Conservation (phyloP, 495 filamentous ascomycete genomes). For the Penicillium arizonense region DNA sequence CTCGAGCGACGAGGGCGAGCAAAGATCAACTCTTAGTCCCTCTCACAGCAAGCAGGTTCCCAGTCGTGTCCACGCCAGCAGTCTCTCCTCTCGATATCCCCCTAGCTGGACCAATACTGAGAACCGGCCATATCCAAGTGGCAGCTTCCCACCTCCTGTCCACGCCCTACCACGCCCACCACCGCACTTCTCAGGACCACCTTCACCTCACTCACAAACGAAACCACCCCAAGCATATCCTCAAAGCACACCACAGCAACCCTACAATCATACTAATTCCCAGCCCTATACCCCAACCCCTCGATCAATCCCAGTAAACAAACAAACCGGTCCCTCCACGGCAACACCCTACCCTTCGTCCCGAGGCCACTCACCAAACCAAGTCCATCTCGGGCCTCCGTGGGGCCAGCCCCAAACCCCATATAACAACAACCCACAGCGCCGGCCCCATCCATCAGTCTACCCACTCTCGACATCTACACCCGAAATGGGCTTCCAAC, state of each 20-base stretch:
- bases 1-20: conserved; percentile 23
- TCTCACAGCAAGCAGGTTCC: conserved; percentile 12
- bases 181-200: conserved; percentile 2
- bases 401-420: conserved; percentile 8
- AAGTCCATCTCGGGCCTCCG: conserved; percentile 10
- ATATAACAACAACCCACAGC: conserved; percentile 16
- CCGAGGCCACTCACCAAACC: conserved; percentile 15
- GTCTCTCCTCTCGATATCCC: conserved; percentile 15
- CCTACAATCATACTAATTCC: conserved; percentile 7
- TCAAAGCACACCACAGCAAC: not conserved
- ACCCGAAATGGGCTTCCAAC: conserved; percentile 16
- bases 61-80: conserved; percentile 14
- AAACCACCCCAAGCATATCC: not conserved
- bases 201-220: not conserved
- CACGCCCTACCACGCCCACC: conserved; percentile 11
- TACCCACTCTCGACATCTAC: conserved; percentile 24
- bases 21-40: conserved; percentile 15
- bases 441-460: conserved; percentile 15
- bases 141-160: conserved; percentile 16
- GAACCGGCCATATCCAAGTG: conserved; percentile 11
- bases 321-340: conserved; percentile 2
- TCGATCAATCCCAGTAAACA: conserved; percentile 16
- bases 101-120: conserved; percentile 2
- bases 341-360: conserved; percentile 7
- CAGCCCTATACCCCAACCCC: conserved; percentile 10